A percentile compares a stretch with the other conserved stretches of the same genome.
Conservation (phyloP, 2,329 filamentous ascomycete species). For the Botrytis deweyae region DNA sequence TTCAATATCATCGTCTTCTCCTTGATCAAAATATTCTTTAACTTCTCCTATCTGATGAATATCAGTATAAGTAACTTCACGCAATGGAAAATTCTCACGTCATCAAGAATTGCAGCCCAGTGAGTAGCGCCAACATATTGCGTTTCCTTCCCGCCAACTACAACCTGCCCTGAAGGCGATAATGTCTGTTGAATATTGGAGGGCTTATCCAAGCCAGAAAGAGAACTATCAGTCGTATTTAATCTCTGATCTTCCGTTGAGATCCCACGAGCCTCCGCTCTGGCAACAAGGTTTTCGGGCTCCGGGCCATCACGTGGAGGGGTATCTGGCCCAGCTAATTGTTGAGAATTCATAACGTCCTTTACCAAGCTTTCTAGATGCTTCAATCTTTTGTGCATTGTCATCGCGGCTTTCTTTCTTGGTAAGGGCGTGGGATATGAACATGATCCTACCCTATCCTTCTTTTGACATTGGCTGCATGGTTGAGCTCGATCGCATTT, state of each 20-base stretch:
- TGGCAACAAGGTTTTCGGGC: not conserved
- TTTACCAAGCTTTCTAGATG: conserved; percentile 59
- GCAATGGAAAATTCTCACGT: conserved; percentile 45
- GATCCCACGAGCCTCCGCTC: not conserved
- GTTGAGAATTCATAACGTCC: conserved; percentile 47
- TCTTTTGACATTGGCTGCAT: conserved; percentile 54
- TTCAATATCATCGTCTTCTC: conserved; percentile 41
- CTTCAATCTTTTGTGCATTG: conserved; percentile 55
- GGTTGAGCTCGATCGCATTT: conserved; percentile 55
- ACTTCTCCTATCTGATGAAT: conserved; percentile 56
- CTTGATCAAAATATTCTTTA: conserved; percentile 53
- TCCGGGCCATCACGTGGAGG: not conserved
- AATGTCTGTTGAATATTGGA: not conserved
- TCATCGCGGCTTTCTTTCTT: conserved; percentile 41
- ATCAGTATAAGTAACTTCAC: conserved; percentile 13
- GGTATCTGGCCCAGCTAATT: not conserved
- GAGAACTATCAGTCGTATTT: not conserved
- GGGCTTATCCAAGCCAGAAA: not conserved
- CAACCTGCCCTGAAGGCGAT: conserved; percentile 43
- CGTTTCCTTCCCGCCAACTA: conserved; percentile 45
- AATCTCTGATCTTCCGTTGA: not conserved
- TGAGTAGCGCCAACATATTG: conserved; percentile 60
- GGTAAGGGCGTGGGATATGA: conserved; percentile 49
- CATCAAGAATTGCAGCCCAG: conserved; percentile 59
- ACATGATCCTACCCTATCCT: conserved; percentile 48